These are phyloP conservation scores for Komagataella pseudopastoris DNA, from an alignment of 805 yeast species.

Conservation along the genomic window DNA sequence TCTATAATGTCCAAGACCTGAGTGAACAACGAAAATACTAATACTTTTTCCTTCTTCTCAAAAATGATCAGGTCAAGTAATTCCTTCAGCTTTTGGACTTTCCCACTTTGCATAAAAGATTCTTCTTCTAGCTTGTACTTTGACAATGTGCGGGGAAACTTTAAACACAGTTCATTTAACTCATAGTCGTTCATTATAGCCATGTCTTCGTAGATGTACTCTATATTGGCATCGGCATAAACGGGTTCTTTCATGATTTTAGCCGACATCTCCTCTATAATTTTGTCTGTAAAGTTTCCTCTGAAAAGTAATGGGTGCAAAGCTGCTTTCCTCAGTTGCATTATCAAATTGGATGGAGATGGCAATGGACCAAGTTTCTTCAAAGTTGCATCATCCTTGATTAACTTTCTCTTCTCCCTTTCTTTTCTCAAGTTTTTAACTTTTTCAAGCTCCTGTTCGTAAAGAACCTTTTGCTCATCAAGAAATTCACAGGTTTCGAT, in stretches of 20 bases:
- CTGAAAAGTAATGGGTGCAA: slow-evolving; percentile 86
- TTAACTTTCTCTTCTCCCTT: slow-evolving; percentile 15
- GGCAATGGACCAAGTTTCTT: slow-evolving; percentile 17
- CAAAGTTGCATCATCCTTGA: not conserved
- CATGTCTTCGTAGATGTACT: slow-evolving; percentile 87
- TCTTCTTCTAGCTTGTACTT: slow-evolving; percentile 37
- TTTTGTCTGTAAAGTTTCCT: slow-evolving; percentile 39
- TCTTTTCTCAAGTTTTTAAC: slow-evolving; percentile 27
- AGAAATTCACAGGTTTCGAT: slow-evolving; percentile 56
- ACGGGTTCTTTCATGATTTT: slow-evolving; percentile 72
- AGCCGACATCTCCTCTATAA: slow-evolving; percentile 53
- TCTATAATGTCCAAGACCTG: slow-evolving; percentile 86
- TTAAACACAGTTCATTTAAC: slow-evolving; percentile 57
- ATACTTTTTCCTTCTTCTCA: slow-evolving; percentile 49
- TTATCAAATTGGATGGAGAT: slow-evolving; percentile 56
- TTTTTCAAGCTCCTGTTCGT: slow-evolving; percentile 39
- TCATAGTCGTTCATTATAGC: slow-evolving; percentile 89
- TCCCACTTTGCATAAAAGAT: slow-evolving; percentile 56
- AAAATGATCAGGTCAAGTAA: slow-evolving; percentile 44
- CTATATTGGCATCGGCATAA: slow-evolving; percentile 61
- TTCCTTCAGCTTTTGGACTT: slow-evolving; percentile 42
- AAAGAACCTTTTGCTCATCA: slow-evolving; percentile 40
- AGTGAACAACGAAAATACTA: slow-evolving; percentile 85
- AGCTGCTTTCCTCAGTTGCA: slow-evolving; percentile 86
- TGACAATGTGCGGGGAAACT: slow-evolving; percentile 55